A percentile compares a stretch with the other conserved stretches of the same genome.
Conservation (phyloP, 1,284 basidiomycete species). For the Xerocomus minutiporus region DNA sequence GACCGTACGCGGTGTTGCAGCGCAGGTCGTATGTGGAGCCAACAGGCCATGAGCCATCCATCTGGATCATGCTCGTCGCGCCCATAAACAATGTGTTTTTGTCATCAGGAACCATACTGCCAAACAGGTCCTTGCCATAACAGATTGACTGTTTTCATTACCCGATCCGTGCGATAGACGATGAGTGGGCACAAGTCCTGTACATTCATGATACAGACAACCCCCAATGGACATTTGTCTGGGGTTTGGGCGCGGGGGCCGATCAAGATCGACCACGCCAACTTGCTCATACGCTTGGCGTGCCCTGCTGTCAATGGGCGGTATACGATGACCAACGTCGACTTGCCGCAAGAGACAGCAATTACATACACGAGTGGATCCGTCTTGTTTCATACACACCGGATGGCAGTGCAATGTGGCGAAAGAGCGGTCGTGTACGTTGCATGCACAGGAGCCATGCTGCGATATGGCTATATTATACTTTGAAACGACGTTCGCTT, state of each 20-base stretch:
- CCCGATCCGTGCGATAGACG: no score
- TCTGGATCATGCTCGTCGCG: no score
- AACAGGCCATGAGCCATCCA: not conserved
- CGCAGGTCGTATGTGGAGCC: not conserved
- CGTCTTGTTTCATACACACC: not conserved
- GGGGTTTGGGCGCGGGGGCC: not conserved
- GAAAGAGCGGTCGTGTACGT: no score
- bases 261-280: not conserved
- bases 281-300: not conserved
- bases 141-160: no score
- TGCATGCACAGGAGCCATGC: no score
- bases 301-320: not conserved
- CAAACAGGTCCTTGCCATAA: no score
- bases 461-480: not conserved
- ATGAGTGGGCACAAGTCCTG: no score
- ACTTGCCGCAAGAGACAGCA: not conserved
- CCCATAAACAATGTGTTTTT: no score
- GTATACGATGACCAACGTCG: not conserved
- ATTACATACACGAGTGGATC: not conserved
- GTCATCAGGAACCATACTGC: no score
- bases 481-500: not conserved
- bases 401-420: not conserved
- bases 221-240: not conserved
- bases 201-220: no score
- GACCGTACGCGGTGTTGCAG: not conserved